Conservation (phyloP, 768 basidiomycete genomes). For the Cyathus striatus region DNA sequence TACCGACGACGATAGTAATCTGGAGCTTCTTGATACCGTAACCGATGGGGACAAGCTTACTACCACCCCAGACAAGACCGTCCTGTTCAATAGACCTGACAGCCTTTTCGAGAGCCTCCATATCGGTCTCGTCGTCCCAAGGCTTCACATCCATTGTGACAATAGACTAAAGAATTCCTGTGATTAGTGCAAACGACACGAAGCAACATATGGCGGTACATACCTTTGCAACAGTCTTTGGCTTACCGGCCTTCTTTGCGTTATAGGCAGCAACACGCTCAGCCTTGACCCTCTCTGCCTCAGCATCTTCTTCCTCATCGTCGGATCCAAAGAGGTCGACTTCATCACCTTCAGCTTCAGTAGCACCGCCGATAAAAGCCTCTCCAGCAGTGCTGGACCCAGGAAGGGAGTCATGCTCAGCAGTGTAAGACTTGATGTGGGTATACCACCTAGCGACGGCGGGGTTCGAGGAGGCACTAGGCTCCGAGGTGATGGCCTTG, state of each 20-base stretch:
- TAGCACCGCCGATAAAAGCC: slow-evolving; percentile 54
- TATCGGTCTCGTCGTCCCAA: slow-evolving; percentile 99
- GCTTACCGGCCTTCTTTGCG: slow-evolving; percentile 88
- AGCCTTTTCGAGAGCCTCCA: slow-evolving; percentile 75
- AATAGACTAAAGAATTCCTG: slow-evolving; percentile 60
- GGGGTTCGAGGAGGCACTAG: slow-evolving; percentile 60
- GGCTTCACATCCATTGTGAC: slow-evolving; percentile 99
- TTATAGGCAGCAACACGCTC: slow-evolving; percentile 93
- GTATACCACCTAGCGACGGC: slow-evolving; percentile 88
- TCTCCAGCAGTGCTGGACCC: slow-evolving; percentile 84
- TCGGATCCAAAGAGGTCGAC: slow-evolving; percentile 86
- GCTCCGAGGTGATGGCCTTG: slow-evolving; percentile 68
- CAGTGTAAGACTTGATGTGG: slow-evolving; percentile 84
- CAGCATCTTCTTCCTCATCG: slow-evolving; percentile 77
- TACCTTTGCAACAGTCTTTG: slow-evolving; percentile 86
- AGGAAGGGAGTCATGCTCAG: slow-evolving; percentile 73
- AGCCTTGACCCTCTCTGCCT: slow-evolving; percentile 83
- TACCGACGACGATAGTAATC: slow-evolving; percentile 55
- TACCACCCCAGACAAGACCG: slow-evolving; percentile 94
- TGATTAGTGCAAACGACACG: slow-evolving; percentile 6
- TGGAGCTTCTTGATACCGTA: slow-evolving; percentile 92
- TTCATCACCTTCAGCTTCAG: slow-evolving; percentile 65
- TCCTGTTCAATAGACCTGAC: slow-evolving; percentile 86
- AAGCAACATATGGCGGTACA: slow-evolving; percentile 10
- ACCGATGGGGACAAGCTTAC: slow-evolving; percentile 89